phyloP scores from a whole-genome alignment of 345 rosid species.

The Syzygium grande region DNA sequence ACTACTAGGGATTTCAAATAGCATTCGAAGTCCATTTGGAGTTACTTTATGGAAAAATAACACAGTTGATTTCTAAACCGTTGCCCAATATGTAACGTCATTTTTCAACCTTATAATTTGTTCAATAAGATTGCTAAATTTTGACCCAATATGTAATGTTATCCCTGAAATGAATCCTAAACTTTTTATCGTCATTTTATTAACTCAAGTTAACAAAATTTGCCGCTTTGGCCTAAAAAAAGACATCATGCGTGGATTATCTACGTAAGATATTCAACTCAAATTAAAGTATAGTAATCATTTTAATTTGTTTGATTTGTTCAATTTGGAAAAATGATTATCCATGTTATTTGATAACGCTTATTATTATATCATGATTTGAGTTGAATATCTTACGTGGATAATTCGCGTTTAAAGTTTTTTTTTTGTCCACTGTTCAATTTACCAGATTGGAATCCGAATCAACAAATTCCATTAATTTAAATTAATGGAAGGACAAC shows the following conservation, averaged over 20 bases:
- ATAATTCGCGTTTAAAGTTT: not conserved
- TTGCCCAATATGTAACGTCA: not conserved
- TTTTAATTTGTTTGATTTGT: not conserved
- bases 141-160: not conserved
- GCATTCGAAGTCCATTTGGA: too few relatives aligned
- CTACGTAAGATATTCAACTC: not conserved
- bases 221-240: not conserved
- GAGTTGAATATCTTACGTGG: not conserved
- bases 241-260: not conserved
- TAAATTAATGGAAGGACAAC: not conserved
- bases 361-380: not conserved
- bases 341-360: too few relatives aligned
- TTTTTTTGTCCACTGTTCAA: not conserved
- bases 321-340: not conserved
- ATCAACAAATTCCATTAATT: not conserved
- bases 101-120: fast-evolving
- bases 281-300: not conserved
- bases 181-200: not conserved
- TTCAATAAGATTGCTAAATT: fast-evolving
- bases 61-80: not conserved
- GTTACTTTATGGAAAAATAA: not conserved
- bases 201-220: not conserved
- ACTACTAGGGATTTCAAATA: not conserved
- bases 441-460: not conserved
- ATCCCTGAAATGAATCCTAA: not conserved